Percentiles rank a stretch among this genome's conserved stretches.
Evolutionary conservation across 2,329 filamentous ascomycete species (phyloP).

Genomic region (Leptographium radiaticola): DNA sequence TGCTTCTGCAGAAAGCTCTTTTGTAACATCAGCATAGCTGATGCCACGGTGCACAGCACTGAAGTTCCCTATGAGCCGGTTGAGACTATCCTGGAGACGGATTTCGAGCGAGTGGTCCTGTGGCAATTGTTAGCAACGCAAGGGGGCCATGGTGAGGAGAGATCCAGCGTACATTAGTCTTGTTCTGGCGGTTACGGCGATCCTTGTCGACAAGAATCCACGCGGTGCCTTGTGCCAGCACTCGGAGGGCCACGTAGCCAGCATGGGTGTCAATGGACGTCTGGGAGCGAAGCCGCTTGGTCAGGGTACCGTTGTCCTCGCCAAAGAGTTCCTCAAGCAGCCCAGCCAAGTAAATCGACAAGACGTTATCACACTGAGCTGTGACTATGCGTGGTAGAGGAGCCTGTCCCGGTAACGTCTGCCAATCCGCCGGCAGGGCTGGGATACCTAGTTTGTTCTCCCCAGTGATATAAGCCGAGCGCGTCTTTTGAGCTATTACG

Average conservation of each 20-base stretch:
- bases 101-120: conserved; percentile 6
- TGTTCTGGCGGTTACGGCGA: conserved; percentile 11
- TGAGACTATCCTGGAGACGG: conserved; percentile 6
- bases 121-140: not conserved
- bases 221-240: conserved; percentile 8
- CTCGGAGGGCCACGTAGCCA: conserved; percentile 9
- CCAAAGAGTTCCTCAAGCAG: conserved; percentile 7
- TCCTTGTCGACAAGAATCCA: conserved; percentile 10
- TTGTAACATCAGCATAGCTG: not conserved
- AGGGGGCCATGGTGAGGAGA: not conserved
- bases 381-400: conserved; percentile 12
- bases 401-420: not conserved
- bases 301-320: not conserved
- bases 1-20: not conserved
- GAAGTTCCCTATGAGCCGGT: conserved; percentile 4
- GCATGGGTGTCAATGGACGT: conserved; percentile 5
- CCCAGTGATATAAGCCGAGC: conserved; percentile 1
- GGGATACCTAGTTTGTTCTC: conserved; percentile 2
- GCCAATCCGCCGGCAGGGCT: conserved; percentile 1
- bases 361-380: conserved; percentile 9
- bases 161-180: not conserved
- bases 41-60: not conserved
- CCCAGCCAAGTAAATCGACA: conserved; percentile 3
- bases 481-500: conserved; percentile 9
- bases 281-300: conserved; percentile 2